Conservation (phyloP, 176 grass and related monocot genomes). For the Calamus simplicifolius region DNA sequence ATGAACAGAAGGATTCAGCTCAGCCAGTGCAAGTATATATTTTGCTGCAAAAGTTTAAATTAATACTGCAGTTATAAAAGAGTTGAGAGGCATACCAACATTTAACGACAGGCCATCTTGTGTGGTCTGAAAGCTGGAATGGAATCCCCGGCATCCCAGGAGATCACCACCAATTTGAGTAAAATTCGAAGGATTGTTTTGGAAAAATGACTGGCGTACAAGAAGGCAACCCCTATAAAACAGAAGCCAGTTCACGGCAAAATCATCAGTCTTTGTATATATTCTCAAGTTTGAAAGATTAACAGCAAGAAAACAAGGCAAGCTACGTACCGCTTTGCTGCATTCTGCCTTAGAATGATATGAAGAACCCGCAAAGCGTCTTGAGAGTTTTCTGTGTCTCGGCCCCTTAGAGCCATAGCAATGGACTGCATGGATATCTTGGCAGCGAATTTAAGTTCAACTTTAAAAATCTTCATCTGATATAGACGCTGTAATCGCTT, state of each 20-base stretch:
- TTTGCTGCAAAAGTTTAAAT: too few relatives aligned
- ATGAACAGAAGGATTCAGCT: too few relatives aligned
- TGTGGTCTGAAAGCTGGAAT: constrained; percentile 72
- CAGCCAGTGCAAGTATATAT: too few relatives aligned
- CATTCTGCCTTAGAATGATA: constrained; percentile 80
- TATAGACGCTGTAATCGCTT: constrained; percentile 55
- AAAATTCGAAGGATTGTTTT: constrained; percentile 55
- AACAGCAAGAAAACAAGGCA: neutral
- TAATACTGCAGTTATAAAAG: too few relatives aligned
- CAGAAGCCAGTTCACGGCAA: too few relatives aligned
- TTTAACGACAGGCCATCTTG: constrained; percentile 82
- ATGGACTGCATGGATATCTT: constrained; percentile 81
- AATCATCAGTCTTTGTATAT: too few relatives aligned
- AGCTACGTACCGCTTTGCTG: constrained; percentile 62
- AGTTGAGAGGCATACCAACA: constrained; percentile 33
- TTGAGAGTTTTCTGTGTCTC: constrained; percentile 67
- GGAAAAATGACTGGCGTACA: constrained; percentile 79
- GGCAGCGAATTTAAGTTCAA: constrained; percentile 51
- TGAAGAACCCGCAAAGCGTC: constrained; percentile 79
- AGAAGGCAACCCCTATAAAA: constrained; percentile 76
- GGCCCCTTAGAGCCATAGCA: constrained; percentile 54
- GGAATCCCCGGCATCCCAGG: constrained; percentile 80
- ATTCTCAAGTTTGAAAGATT: too few relatives aligned
- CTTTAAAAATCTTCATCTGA: constrained; percentile 64
- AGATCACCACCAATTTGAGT: constrained; percentile 74